These are phyloP conservation scores for Cyberlindnera galapagoensis DNA, from an alignment of 805 yeast species.

Conservation along the genomic window DNA sequence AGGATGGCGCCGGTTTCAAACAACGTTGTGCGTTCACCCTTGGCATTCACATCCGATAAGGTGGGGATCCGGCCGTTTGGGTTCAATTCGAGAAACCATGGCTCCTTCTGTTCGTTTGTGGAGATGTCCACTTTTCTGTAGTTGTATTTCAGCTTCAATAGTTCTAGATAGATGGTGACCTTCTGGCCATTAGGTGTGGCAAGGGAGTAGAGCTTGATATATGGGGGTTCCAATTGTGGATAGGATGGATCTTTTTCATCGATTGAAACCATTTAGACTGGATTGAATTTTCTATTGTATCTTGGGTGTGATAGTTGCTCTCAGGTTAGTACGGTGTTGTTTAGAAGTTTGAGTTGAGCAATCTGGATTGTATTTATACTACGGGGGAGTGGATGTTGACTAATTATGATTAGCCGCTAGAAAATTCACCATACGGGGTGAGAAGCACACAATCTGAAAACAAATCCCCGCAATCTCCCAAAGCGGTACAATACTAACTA, in stretches of 20 bases:
- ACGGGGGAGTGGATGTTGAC: no score
- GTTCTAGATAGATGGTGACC: conserved; percentile 28
- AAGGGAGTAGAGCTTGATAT: conserved; percentile 33
- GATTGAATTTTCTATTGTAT: no score
- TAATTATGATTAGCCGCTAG: no score
- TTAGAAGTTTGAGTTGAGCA: no score
- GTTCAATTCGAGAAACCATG: conserved; percentile 46
- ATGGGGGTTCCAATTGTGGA: conserved; percentile 27
- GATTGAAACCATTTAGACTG: conserved; percentile 4
- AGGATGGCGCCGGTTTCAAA: conserved; percentile 56
- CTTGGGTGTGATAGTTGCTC: no score
- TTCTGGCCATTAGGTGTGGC: conserved; percentile 35
- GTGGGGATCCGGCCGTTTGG: conserved; percentile 61
- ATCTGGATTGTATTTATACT: no score
- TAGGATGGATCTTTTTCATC: conserved; percentile 14
- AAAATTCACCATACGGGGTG: no score
- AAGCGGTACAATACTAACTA: no score
- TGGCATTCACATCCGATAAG: conserved; percentile 26
- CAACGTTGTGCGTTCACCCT: conserved; percentile 37
- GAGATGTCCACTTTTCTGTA: conserved; percentile 34
- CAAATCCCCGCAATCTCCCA: no score
- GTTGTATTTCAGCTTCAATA: conserved; percentile 24
- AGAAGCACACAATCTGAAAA: no score
- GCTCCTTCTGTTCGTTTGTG: conserved; percentile 41
- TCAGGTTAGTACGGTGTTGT: no score